Conservation (phyloP, 768 basidiomycete species). For the Sarcodon sp. region DNA sequence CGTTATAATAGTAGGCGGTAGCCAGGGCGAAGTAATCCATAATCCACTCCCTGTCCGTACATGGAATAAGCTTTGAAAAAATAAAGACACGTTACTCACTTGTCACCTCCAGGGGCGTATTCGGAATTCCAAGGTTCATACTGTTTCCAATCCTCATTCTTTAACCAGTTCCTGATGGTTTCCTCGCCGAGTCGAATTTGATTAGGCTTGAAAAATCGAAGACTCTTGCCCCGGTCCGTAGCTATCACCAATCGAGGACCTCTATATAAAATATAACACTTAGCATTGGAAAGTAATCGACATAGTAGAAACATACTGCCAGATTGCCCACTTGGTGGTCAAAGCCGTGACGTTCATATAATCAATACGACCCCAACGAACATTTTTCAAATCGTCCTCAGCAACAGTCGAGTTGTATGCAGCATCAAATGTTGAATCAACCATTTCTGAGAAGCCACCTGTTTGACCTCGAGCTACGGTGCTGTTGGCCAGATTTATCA, state of each 20-base stretch:
- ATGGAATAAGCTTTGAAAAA: neutral
- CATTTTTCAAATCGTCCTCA: slow-evolving; percentile 50
- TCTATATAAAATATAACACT: slow-evolving; percentile 22
- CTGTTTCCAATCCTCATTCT: slow-evolving; percentile 45
- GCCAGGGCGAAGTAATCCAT: slow-evolving; percentile 43
- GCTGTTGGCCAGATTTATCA: slow-evolving; percentile 17
- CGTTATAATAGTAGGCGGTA: slow-evolving; percentile 38
- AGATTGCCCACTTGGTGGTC: slow-evolving; percentile 79
- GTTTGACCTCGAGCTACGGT: slow-evolving; percentile 43
- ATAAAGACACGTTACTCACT: slow-evolving; percentile 27
- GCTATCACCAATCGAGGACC: slow-evolving; percentile 66
- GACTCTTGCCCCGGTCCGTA: slow-evolving; percentile 56
- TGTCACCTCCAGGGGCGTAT: slow-evolving; percentile 67
- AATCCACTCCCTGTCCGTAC: slow-evolving; percentile 44
- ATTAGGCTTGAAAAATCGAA: slow-evolving; percentile 70
- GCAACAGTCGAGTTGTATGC: slow-evolving; percentile 53
- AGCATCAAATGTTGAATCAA: slow-evolving; percentile 65
- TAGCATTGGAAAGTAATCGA: slow-evolving; percentile 1
- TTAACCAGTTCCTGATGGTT: slow-evolving; percentile 52
- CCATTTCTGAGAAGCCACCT: slow-evolving; percentile 54
- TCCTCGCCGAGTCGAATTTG: slow-evolving; percentile 49
- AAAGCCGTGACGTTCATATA: slow-evolving; percentile 74
- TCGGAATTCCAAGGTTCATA: slow-evolving; percentile 56
- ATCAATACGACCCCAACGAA: slow-evolving; percentile 80
- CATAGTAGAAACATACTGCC: slow-evolving; percentile 44